Base-by-base conservation (phyloP, 2,329 filamentous ascomycete genomes). In the Fusarium musae region DNA sequence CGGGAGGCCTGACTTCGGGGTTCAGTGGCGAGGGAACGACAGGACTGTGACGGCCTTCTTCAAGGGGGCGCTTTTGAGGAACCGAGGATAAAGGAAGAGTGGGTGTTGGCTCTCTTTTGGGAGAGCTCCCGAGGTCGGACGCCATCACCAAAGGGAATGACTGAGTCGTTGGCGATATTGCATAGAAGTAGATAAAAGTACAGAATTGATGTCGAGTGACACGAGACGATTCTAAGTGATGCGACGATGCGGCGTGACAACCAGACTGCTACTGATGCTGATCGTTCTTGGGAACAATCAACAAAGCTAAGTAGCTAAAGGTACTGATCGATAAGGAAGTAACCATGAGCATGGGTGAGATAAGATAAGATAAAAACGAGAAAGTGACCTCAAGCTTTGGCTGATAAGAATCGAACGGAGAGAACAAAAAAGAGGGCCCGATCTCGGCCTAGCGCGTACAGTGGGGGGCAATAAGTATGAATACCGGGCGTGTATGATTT, bases 21-120 rank as follows among this genome's bases (percentile, higher is more conserved):
- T 95, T 95, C 70, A 95, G 87, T 34, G 93, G 93, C 16, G 93
- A 95, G 6, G 93, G 90, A 4, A 94, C 86, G 17, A 90, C 87
- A 9, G 93, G 93, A 69, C 87, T 87, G 81, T 95, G 91, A 40
- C 72, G 72, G 78, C 90, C 90, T 76, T 93, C 92, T 69, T 93
- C 91, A 36, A 92, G 85, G 28, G 85, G 84, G 66, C 91, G 90
- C 78, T 93, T 93, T 78, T 92, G 87, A 7, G 91, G 89, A 30
- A 92, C 83, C 15, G 86, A 85, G 57, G 86, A 83, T 80, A 83
- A 76, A 10, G 83, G 78, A 21, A 80, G 75, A 28, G 79, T 80
- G 34, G 84, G 82, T 11, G 83, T 85, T 23, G 82, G 73, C 75
- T 86, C 85, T 66, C 81, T 77, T 62, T 84, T 84, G 34, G 83